Base-by-base conservation (phyloP, 2,329 filamentous ascomycete genomes). In the Thielaviopsis cerberus region DNA sequence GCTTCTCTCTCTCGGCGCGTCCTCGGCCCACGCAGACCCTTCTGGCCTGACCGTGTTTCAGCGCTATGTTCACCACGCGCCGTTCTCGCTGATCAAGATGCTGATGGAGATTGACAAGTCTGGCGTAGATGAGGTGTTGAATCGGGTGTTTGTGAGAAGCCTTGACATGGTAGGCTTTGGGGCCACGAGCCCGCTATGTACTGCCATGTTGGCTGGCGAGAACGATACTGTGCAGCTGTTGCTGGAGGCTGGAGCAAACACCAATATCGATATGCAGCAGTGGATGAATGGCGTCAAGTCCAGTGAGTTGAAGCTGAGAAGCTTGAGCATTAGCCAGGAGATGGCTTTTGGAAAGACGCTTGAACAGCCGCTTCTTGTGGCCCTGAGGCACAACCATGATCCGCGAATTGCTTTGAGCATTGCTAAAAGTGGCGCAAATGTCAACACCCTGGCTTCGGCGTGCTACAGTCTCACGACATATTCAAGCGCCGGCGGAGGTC, bases 1-100 rank as follows among this genome's bases (percentile, higher is more conserved):
- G 0, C 74, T 94, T 8, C 69, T 94, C 27, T 74, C 77, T 52
- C 75, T 89, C 1, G 87, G 87, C 1, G 86, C 86, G 1, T 85
- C 83, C 0, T 81, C 76, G 34, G 79, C 83, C 0, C 87, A 92
- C 67, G 86, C 82, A 0, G 86, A 91, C 63, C 66, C 78, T 37
- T 71, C 76, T 8, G 76, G 81, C 3, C 71, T 75, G 27, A 89
- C 86, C 1, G 80, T 78, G 0, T 74, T 94, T 61, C 79, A 88
- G 61, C 79, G 79, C 61, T 58, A 26, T 8, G 20, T 26, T 27
- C 15, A 41, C 5, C 22, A 53, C 7, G 34, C 55, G 17, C 74
- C 77, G 26, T 61, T 64, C 4, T 70, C 75, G 11, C 64, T 79
- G 10, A 65, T 82, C 1, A 73, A 80, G 45, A 63, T 69, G 0